Evolutionary conservation across 2,329 filamentous ascomycete species (phyloP).

Genomic region (Lojkania enalia): DNA sequence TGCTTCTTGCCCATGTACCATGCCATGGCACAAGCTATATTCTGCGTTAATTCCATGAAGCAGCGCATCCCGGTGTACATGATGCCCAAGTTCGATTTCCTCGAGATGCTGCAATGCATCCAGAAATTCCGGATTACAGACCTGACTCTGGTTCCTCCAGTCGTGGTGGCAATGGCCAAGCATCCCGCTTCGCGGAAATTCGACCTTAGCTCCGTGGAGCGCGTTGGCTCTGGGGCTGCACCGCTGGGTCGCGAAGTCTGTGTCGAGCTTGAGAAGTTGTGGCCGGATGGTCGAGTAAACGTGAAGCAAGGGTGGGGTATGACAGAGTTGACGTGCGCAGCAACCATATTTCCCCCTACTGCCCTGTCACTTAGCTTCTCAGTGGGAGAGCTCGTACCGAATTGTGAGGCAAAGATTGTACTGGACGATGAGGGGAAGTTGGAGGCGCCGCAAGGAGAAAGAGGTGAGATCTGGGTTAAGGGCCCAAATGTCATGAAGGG

Average conservation of each 20-base stretch:
- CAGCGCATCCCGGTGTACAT: conserved; percentile 71
- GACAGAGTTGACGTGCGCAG: conserved; percentile 78
- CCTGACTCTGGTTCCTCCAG: conserved; percentile 71
- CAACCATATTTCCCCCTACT: conserved; percentile 65
- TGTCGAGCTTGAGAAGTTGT: conserved; percentile 61
- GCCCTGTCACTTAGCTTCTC: conserved; percentile 48
- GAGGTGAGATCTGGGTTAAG: conserved; percentile 73
- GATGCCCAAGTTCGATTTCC: conserved; percentile 77
- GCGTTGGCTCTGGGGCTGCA: conserved; percentile 68
- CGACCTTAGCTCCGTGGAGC: conserved; percentile 68
- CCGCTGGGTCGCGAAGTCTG: conserved; percentile 55
- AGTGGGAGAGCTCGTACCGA: conserved; percentile 71
- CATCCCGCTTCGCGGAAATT: conserved; percentile 66
- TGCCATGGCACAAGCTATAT: conserved; percentile 66
- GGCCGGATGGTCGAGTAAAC: conserved; percentile 54
- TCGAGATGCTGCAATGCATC: conserved; percentile 69
- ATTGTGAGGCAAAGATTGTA: conserved; percentile 70
- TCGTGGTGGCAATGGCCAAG: conserved; percentile 74
- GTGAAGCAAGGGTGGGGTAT: conserved; percentile 82
- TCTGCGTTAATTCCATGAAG: conserved; percentile 62
- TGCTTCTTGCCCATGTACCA: conserved; percentile 69
- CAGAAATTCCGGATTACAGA: conserved; percentile 69
- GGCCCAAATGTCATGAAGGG: conserved; percentile 74
- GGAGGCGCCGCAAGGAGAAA: conserved; percentile 54
- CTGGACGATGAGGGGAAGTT: conserved; percentile 56